These are phyloP conservation scores for Xylariaceae sp. DNA, from an alignment of 2,329 filamentous ascomycete genomes.

Conservation along the genomic window DNA sequence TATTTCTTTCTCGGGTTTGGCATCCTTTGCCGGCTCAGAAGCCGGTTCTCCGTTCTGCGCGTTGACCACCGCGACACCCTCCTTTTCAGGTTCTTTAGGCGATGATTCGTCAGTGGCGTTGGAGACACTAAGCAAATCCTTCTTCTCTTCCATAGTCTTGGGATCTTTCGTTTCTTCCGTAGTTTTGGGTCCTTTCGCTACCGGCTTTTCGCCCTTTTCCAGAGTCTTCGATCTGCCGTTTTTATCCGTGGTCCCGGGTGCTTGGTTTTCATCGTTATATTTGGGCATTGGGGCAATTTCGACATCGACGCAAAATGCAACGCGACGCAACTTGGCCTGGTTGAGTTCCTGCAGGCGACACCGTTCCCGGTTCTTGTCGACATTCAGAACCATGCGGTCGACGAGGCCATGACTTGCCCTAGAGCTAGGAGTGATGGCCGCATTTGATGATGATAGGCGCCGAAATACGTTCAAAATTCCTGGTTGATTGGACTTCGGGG, in stretches of 20 bases:
- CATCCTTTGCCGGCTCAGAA: constrained; percentile 30
- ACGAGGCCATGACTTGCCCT: constrained; percentile 64
- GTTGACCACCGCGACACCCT: constrained; percentile 26
- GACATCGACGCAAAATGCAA: constrained; percentile 94
- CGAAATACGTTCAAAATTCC: constrained; percentile 80
- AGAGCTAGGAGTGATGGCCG: constrained; percentile 43
- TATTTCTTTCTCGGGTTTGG: constrained; percentile 37
- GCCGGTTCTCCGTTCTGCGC: constrained; percentile 28
- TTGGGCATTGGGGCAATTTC: constrained; percentile 87
- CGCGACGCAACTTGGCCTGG: constrained; percentile 73
- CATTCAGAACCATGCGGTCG: constrained; percentile 75
- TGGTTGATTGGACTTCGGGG: constrained; percentile 61
- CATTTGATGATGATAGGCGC: constrained; percentile 66
- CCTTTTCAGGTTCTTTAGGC: constrained; percentile 38
- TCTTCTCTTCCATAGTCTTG: constrained; percentile 54
- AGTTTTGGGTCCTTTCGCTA: constrained; percentile 61
- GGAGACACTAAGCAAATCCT: constrained; percentile 41
- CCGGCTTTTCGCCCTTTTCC: constrained; percentile 69
- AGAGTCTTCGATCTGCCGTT: constrained; percentile 58
- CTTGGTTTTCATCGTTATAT: constrained; percentile 60
- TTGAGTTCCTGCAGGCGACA: constrained; percentile 76
- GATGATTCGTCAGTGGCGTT: constrained; percentile 40
- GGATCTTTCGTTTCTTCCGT: constrained; percentile 62
- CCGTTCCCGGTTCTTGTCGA: constrained; percentile 73
- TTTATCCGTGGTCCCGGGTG: constrained; percentile 41